Percentiles rank a stretch among this genome's conserved stretches.
Evolutionary conservation across 2,329 filamentous ascomycete genomes (phyloP).

Genomic region (Paecilomyces variotii): DNA sequence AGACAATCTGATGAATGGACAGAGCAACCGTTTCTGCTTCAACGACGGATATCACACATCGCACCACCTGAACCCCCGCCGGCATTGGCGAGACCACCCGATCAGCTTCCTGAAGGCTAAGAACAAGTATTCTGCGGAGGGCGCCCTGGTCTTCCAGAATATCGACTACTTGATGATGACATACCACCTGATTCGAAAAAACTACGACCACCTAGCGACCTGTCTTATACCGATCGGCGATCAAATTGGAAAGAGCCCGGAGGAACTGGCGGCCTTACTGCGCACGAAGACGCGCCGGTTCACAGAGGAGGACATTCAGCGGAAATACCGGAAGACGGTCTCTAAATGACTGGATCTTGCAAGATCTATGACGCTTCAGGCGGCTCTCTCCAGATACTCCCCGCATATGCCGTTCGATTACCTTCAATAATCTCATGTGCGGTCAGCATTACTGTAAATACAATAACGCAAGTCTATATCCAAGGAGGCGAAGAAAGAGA

Average conservation of each 20-base stretch:
- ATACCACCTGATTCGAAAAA: conserved; percentile 57
- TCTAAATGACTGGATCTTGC: too few species aligned
- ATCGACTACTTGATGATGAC: conserved; percentile 77
- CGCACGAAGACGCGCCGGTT: conserved; percentile 59
- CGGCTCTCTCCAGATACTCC: too few species aligned
- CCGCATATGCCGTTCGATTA: too few species aligned
- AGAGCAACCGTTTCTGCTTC: conserved; percentile 77
- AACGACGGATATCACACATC: conserved; percentile 79
- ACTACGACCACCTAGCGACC: conserved; percentile 61
- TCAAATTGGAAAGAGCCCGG: conserved; percentile 58
- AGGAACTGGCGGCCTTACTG: conserved; percentile 57
- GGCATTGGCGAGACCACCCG: conserved; percentile 77
- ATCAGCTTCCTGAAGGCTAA: conserved; percentile 64
- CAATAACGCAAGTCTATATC: too few species aligned
- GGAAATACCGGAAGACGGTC: conserved; percentile 37
- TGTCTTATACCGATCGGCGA: conserved; percentile 67
- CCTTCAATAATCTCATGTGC: too few species aligned
- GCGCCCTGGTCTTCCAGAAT: conserved; percentile 69
- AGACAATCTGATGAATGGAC: conserved; percentile 3
- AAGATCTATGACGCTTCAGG: too few species aligned
- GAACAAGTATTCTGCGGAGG: conserved; percentile 55
- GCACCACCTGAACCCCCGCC: conserved; percentile 67
- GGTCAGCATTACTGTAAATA: too few species aligned
- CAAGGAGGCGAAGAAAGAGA: too few species aligned
- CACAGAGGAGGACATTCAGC: conserved; percentile 54